Conservation (phyloP, 345 rosid genomes). For the Cardiospermum halicacabum region DNA sequence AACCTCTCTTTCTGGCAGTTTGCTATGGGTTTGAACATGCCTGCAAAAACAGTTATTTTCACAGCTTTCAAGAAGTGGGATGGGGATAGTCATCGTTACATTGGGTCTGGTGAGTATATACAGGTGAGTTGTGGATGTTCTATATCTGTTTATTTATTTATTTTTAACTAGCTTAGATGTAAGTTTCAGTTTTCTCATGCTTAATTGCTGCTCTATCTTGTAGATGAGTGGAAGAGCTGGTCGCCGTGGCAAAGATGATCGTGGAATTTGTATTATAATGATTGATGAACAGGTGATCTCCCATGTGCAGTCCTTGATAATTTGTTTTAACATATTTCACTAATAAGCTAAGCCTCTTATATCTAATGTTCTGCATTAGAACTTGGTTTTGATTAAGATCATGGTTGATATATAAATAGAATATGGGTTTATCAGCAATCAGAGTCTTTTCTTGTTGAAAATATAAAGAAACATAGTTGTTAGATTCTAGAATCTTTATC, state of each 20-base stretch:
- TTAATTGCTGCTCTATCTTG: conserved; percentile 17
- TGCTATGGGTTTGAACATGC: conserved; percentile 99
- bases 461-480: conserved; percentile 7
- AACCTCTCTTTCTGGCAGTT: conserved; percentile 45
- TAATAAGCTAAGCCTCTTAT: background rate
- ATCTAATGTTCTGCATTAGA: background rate
- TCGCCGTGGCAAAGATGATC: conserved; percentile 97
- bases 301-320: background rate
- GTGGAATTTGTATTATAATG: conserved; percentile 96
- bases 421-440: background rate
- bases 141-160: conserved; percentile 11
- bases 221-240: conserved; percentile 99
- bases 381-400: background rate
- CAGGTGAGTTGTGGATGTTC: conserved; percentile 70
- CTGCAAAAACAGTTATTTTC: conserved; percentile 96
- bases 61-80: conserved; percentile 97
- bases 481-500: conserved; percentile 8
- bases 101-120: conserved; percentile 96
- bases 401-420: background rate
- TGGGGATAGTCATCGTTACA: conserved; percentile 93
- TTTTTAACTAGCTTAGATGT: background rate
- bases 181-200: conserved; percentile 1
- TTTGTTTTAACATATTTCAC: background rate
- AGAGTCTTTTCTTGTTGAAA: conserved; percentile 11
- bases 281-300: conserved; percentile 76